Evolutionary conservation across 768 basidiomycete species (phyloP), one percentile per base, ranked within the genome.

Genomic region (Tubosaeta sp.): DNA sequence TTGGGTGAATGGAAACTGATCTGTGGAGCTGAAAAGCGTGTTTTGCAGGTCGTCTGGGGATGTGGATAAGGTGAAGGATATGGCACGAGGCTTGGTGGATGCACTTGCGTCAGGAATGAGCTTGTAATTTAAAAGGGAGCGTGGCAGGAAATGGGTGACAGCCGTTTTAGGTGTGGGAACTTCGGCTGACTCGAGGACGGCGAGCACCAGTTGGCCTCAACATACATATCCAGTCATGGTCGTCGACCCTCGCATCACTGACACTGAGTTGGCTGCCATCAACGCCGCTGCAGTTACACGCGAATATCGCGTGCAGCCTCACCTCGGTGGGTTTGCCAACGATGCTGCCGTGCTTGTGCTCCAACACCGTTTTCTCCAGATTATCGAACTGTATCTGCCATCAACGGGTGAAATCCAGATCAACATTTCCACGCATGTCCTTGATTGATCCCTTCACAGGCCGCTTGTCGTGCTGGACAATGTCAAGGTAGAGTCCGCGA

Each of bases 401-500:
- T 98, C 73, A 98, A 98, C 64, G 96, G 95, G 94, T 90, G 65
- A 73, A 82, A 70, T 25, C 29, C 14, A 43, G 42, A 42, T 34
- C 24, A 10, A 36, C 46, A 13, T 39, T 21, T 21, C 48, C 44
- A 21, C 22, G 42, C 22, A 6, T 29, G 48, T 50, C 46, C 50
- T 49, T 53, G 30, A 57, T 53, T 48, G 46, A 53, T 41, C 30
- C 25, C 43, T 19, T 50, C n/a, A 16, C 60, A 94, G 95, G 40
- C 96, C 95, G 40, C 78, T 99, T 46, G 96, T 99, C 52, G 86
- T 99, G 13, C 76, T 99, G 57, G 95, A 99, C 73, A 97, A 98
- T 68, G 95, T 99, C 81, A 96, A 95, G 78, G 94, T 90, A 46
- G 63, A 49, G 79, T 41, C 39, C 49, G 38, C 42, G 47, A 32